Percentiles rank a stretch among this genome's conserved stretches.
Conservation (phyloP, 2,329 filamentous ascomycete species). For the Amauroascus niger region DNA sequence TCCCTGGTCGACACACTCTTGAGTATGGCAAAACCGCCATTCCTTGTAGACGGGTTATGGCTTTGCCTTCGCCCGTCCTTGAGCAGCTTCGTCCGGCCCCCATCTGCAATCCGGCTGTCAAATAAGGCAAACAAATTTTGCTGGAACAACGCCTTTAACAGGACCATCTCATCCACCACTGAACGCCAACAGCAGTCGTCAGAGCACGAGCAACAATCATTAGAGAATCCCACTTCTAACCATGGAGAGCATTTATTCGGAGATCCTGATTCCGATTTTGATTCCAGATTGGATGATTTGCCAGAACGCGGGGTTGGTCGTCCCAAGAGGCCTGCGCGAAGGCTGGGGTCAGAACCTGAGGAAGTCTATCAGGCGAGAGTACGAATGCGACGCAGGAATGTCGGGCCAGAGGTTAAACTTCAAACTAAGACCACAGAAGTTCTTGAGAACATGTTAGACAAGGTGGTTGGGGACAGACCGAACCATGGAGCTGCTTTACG, state of each 20-base stretch:
- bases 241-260: neutral
- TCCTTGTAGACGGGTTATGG: slow-evolving; percentile 34
- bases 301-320: neutral
- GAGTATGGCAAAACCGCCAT: slow-evolving; percentile 27
- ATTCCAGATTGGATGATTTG: neutral
- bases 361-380: slow-evolving; percentile 6
- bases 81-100: slow-evolving; percentile 8
- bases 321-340: neutral
- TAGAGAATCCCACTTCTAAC: neutral
- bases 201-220: neutral
- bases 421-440: slow-evolving; percentile 16
- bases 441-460: slow-evolving; percentile 27
- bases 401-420: slow-evolving; percentile 18
- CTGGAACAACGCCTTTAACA: neutral
- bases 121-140: neutral
- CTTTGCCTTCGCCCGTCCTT: slow-evolving; percentile 35
- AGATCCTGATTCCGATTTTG: neutral
- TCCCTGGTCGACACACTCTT: neutral
- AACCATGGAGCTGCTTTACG: slow-evolving; percentile 24
- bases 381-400: slow-evolving; percentile 12
- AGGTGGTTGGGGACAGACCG: slow-evolving; percentile 20
- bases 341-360: neutral
- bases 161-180: neutral
- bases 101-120: neutral
- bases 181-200: neutral